Evolutionary conservation across 768 basidiomycete genomes (phyloP).

Genomic region (Auricularia sp.): DNA sequence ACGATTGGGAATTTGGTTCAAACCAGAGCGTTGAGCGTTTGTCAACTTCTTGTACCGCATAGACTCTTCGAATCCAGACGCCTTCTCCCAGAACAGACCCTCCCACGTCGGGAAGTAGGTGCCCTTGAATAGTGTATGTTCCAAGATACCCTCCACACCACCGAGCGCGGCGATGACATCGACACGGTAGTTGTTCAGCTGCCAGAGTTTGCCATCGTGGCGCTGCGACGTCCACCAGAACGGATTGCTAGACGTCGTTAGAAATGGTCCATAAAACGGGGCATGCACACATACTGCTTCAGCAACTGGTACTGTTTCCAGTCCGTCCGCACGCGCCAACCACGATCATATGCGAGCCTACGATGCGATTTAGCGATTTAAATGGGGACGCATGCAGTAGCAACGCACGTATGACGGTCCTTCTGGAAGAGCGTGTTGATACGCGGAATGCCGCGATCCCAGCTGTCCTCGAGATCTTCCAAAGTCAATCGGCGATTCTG

Average conservation of each 20-base stretch:
- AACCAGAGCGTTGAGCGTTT: slow-evolving; percentile 96
- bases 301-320: slow-evolving; percentile 96
- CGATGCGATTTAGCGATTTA: slow-evolving; percentile 4
- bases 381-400: background rate
- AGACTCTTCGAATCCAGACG: slow-evolving; percentile 91
- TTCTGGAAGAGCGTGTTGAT: slow-evolving; percentile 99
- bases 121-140: slow-evolving; percentile 95
- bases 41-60: slow-evolving; percentile 96
- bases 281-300: slow-evolving; percentile 55
- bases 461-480: slow-evolving; percentile 96
- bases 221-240: slow-evolving; percentile 99
- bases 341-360: slow-evolving; percentile 93
- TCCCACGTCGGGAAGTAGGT: slow-evolving; percentile 98
- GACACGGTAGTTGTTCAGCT: slow-evolving; percentile 95
- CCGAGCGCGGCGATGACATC: slow-evolving; percentile 97
- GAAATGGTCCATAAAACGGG: slow-evolving; percentile 5
- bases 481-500: slow-evolving; percentile 94
- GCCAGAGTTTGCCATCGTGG: slow-evolving; percentile 94
- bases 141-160: slow-evolving; percentile 92
- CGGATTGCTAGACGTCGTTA: slow-evolving; percentile 52
- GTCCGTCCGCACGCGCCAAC: slow-evolving; percentile 95
- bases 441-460: slow-evolving; percentile 97
- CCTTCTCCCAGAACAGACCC: slow-evolving; percentile 98
- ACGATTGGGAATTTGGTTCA: slow-evolving; percentile 97
- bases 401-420: slow-evolving; percentile 77